A percentile compares a stretch with the other conserved stretches of the same genome.
These are phyloP conservation scores for Coniochaeta hoffmannii DNA, from an alignment of 2,329 filamentous ascomycete species.

Conservation along the genomic window DNA sequence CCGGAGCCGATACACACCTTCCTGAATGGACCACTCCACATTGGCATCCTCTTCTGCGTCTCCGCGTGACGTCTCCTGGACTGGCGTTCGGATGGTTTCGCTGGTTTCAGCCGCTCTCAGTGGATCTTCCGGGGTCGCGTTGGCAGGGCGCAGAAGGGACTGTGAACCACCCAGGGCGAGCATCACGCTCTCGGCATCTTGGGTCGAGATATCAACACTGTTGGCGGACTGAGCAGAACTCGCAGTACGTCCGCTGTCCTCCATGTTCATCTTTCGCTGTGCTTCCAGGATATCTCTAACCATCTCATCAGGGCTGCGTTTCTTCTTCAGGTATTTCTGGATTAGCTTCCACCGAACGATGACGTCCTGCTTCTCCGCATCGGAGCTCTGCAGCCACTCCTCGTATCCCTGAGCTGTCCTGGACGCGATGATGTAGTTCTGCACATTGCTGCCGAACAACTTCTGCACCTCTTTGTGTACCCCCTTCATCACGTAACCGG, in stretches of 20 bases:
- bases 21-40: conserved; percentile 66
- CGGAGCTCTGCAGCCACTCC: conserved; percentile 45
- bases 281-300: conserved; percentile 15
- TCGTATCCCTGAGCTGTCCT: conserved; percentile 23
- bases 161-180: neutral
- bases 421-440: conserved; percentile 10
- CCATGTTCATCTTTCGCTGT: conserved; percentile 13
- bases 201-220: neutral
- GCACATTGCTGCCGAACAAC: neutral
- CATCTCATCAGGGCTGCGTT: conserved; percentile 12
- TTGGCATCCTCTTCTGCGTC: conserved; percentile 61
- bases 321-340: conserved; percentile 12
- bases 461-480: conserved; percentile 1
- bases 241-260: conserved; percentile 9
- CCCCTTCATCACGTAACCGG: conserved; percentile 1
- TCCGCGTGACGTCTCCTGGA: conserved; percentile 63
- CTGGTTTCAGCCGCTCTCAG: conserved; percentile 47
- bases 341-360: conserved; percentile 48
- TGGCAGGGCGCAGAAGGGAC: neutral
- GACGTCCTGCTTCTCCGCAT: conserved; percentile 56
- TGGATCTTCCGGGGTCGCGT: neutral
- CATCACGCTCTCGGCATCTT: neutral
- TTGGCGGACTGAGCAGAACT: conserved; percentile 6
- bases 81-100: conserved; percentile 61
- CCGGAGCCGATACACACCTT: conserved; percentile 42